Evolutionary conservation across 208 protist species (phyloP).

Genomic region (Crithidia brevicula): DNA sequence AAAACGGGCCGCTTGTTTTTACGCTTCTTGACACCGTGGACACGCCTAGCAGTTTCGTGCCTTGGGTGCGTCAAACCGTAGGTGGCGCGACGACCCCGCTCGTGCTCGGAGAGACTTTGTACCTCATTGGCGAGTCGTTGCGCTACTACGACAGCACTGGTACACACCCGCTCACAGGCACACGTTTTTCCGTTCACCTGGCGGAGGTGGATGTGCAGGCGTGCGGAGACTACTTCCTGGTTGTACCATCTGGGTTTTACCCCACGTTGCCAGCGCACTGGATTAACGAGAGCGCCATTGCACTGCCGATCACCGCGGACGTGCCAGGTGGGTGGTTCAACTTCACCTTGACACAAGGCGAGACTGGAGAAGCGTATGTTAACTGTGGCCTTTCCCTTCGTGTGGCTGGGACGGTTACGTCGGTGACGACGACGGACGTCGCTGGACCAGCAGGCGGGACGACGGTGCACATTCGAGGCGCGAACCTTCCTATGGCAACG

Average conservation of each 20-base stretch:
- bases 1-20: conserved; percentile 34
- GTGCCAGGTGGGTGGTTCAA: conserved; percentile 46
- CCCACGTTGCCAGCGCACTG: conserved; percentile 17
- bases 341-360: conserved; percentile 34
- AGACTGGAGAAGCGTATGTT: conserved; percentile 31
- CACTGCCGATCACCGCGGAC: conserved; percentile 33
- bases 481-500: conserved; percentile 35
- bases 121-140: conserved; percentile 28
- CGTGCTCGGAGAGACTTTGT: conserved; percentile 25
- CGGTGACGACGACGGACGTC: conserved; percentile 35
- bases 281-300: conserved; percentile 33
- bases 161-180: conserved; percentile 10
- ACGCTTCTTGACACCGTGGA: conserved; percentile 36
- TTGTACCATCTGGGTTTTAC: conserved; percentile 11
- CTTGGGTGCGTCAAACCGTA: not conserved
- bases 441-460: conserved; percentile 30
- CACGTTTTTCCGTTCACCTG: conserved; percentile 29
- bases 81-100: not conserved
- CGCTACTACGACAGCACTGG: conserved; percentile 26
- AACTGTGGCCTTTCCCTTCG: conserved; percentile 39
- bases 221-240: conserved; percentile 3
- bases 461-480: conserved; percentile 32
- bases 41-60: conserved; percentile 19
- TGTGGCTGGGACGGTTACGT: conserved; percentile 24
- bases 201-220: conserved; percentile 1